Evolutionary conservation across 1,139 yeast genomes (phyloP).

Genomic region (Pichia kudriavzevii): DNA sequence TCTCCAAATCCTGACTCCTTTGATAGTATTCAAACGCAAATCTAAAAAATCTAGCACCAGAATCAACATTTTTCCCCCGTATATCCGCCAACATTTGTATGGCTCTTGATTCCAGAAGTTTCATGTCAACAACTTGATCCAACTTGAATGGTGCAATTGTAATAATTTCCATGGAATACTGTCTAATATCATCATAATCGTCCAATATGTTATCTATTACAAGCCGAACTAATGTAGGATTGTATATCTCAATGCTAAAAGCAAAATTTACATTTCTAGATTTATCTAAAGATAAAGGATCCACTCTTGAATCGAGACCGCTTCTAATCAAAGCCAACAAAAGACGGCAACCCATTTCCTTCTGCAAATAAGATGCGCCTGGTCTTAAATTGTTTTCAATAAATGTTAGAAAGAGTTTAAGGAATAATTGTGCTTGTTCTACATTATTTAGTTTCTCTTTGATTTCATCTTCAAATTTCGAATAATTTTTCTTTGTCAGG

Average conservation of each 20-base stretch:
- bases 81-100: constrained; percentile 42
- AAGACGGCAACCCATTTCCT: constrained; percentile 44
- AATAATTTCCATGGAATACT: constrained; percentile 41
- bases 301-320: constrained; percentile 46
- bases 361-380: constrained; percentile 62
- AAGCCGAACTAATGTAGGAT: constrained; percentile 33
- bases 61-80: constrained; percentile 71
- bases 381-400: constrained; percentile 39
- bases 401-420: constrained; percentile 33
- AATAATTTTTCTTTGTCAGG: constrained; percentile 28
- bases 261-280: constrained; percentile 36
- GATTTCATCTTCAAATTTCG: constrained; percentile 31
- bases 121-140: constrained; percentile 26
- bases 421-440: constrained; percentile 33
- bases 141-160: constrained; percentile 38
- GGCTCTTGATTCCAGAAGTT: constrained; percentile 32
- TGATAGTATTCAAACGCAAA: constrained; percentile 33
- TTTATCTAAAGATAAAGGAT: constrained; percentile 32
- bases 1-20: constrained; percentile 16
- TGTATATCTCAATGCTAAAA: constrained; percentile 39
- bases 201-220: constrained; percentile 57
- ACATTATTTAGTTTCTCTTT: constrained; percentile 26
- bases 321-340: constrained; percentile 42
- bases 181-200: constrained; percentile 71
- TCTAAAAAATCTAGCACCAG: constrained; percentile 65